Base-by-base conservation (phyloP, 345 rosid species). In the Boechera stricta region DNA sequence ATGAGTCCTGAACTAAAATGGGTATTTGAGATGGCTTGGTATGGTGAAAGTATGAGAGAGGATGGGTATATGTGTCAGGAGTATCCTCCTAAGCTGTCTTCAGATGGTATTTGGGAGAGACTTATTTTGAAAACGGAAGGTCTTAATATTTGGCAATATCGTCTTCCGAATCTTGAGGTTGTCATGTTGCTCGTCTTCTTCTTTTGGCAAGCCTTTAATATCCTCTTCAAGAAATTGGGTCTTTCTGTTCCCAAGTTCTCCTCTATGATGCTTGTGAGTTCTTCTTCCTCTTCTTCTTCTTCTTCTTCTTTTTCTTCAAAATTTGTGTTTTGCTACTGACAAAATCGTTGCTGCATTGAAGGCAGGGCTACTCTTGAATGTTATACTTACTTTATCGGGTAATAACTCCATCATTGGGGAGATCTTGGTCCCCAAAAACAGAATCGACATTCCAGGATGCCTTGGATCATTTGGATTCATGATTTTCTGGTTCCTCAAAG, bases 401-500 rank as follows among this genome's bases (percentile, higher is more conserved):
- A 24, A 67, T 0, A n/a, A 42, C 10, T 73, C 78, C 10, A 0
- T 47, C 7, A 26, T 78, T 5, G 29, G 38, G 10, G 47, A 41
- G 8, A 60, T 80, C 15, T 66, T 80, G 32, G 54, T 71, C 60
- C 80, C 83, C 0, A 44, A 58, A 42, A 62, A 66, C 71, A 76
- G 64, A 66, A 16, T 54, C 3, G 79, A 71, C 42, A 10, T 82
- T 10, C 24, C 85, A 18, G 86, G 82, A 7, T 53, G 83, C 3
- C 12, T 81, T 31, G 86, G 81, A 49, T 2, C 77, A 13, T 73
- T 87, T 35, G 92, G 83, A 1, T 87, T 69, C 53, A 52, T 67
- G 61, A 18, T 86, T 12, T 85, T 80, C 55, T 64, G 85, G 67
- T 88, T 88, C 76, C 77, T 88, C 32, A 64, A 75, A 52, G 90